Evolutionary conservation across 2,329 filamentous ascomycete genomes (phyloP).

Genomic region (Tolypocladium capitatum): DNA sequence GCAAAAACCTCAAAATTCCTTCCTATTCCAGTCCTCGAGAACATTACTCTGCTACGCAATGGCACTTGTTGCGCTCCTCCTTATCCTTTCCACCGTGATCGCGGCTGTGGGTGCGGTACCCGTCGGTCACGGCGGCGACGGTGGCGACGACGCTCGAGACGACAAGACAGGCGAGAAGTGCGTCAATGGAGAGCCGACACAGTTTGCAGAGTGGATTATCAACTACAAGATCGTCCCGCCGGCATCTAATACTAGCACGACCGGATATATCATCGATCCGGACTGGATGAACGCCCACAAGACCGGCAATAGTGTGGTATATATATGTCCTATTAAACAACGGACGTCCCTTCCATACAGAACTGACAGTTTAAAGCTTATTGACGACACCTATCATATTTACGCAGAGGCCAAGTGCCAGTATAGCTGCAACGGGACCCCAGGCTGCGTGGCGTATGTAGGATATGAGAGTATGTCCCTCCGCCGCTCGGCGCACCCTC

Average conservation of each 20-base stretch:
- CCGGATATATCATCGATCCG: constrained; percentile 2
- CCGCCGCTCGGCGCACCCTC: too few species aligned
- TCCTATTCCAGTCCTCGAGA: too few species aligned
- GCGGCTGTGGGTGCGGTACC: too few species aligned
- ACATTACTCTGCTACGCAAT: too few species aligned
- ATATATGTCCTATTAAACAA: neutral
- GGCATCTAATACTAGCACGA: neutral
- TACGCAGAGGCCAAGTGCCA: constrained; percentile 7
- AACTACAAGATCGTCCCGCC: constrained; percentile 1
- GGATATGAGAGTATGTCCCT: constrained; percentile 3
- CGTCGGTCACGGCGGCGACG: too few species aligned
- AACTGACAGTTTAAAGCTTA: too few species aligned
- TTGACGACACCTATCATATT: neutral
- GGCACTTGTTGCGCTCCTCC: too few species aligned
- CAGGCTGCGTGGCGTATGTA: constrained; percentile 5
- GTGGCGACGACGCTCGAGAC: too few species aligned
- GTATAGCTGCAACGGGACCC: constrained; percentile 5
- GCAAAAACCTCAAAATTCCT: too few species aligned
- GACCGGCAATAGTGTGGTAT: neutral
- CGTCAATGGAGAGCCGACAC: neutral
- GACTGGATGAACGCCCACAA: constrained; percentile 2
- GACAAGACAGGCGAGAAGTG: neutral
- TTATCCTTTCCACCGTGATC: too few species aligned
- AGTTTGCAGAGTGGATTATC: neutral
- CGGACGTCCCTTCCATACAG: too few species aligned